Evolutionary conservation across 805 yeast genomes (phyloP).

Genomic region (Yarrowia yakushimensis): DNA sequence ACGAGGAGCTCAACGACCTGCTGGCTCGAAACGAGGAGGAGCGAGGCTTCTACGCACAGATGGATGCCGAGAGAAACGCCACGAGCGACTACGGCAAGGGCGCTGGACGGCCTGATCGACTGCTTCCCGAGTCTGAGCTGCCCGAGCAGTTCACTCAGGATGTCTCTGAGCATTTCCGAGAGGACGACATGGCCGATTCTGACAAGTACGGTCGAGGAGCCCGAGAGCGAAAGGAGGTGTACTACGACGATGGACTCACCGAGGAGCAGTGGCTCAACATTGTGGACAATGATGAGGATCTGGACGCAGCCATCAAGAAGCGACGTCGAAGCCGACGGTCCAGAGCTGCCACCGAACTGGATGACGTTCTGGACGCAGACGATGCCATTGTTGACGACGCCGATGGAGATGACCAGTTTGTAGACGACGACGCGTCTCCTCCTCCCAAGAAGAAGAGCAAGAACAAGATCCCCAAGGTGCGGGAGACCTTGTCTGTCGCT

Average conservation of each 20-base stretch:
- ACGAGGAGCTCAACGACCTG: conserved; percentile 75
- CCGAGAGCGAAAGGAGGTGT: conserved; percentile 68
- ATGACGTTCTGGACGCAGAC: conserved; percentile 21
- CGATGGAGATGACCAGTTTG: conserved; percentile 24
- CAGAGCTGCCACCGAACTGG: not conserved
- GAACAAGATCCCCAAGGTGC: conserved; percentile 28
- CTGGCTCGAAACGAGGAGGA: conserved; percentile 80
- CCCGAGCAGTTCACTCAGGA: conserved; percentile 72
- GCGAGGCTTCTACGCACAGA: conserved; percentile 52
- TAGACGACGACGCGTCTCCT: conserved; percentile 25
- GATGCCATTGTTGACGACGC: not conserved
- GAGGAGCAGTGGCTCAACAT: conserved; percentile 87
- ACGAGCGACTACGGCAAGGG: conserved; percentile 43
- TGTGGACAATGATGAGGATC: conserved; percentile 53
- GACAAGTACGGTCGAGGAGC: conserved; percentile 62
- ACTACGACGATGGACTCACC: conserved; percentile 78
- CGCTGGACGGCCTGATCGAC: conserved; percentile 43
- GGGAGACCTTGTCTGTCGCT: conserved; percentile 17
- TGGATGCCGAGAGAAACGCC: conserved; percentile 57
- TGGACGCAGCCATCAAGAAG: conserved; percentile 49
- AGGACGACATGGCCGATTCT: conserved; percentile 41
- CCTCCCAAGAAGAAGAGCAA: conserved; percentile 26
- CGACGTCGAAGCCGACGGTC: conserved; percentile 26
- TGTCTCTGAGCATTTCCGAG: conserved; percentile 40
- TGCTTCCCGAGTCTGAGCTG: conserved; percentile 64